Percentiles rank a stretch among this genome's conserved stretches.
Conservation (phyloP, 805 yeast genomes). For the Saccharomycopsis synnaedendra region DNA sequence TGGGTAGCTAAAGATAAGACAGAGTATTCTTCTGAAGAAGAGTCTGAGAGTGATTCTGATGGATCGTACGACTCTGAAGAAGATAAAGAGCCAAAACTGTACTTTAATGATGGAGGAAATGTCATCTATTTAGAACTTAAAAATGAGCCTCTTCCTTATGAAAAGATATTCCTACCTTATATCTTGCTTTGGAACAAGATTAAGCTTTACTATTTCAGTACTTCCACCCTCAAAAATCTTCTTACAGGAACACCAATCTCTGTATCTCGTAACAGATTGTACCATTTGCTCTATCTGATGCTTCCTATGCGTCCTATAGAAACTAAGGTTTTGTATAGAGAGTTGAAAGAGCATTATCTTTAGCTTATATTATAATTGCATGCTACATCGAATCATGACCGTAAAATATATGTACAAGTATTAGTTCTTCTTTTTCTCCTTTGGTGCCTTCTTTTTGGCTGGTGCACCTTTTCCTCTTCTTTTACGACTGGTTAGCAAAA, state of each 20-base stretch:
- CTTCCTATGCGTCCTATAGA: constrained; percentile 3
- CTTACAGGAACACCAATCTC: constrained; percentile 32
- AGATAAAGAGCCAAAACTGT: not conserved
- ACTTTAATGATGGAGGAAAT: constrained; percentile 11
- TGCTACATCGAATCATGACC: not conserved
- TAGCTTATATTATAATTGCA: not conserved
- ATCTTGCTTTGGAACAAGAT: constrained; percentile 29
- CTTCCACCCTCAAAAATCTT: constrained; percentile 28
- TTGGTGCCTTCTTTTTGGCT: constrained; percentile 46
- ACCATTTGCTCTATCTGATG: constrained; percentile 21
- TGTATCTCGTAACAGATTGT: constrained; percentile 37
- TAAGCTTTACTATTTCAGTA: constrained; percentile 31
- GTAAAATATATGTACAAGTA: not conserved
- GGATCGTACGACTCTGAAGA: not conserved
- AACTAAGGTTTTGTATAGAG: not conserved
- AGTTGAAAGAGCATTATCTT: constrained; percentile 3
- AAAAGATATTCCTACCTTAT: constrained; percentile 38
- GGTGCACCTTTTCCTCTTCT: constrained; percentile 89
- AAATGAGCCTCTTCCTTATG: constrained; percentile 34
- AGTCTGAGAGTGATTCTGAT: not conserved
- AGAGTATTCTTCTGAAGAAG: not conserved
- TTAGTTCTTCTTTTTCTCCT: constrained; percentile 25
- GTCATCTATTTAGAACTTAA: constrained; percentile 22
- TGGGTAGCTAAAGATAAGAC: not conserved
- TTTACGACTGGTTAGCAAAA: constrained; percentile 34